phyloP scores from a whole-genome alignment of 2,329 filamentous ascomycete species.

The Colletotrichum ledebouriae region DNA sequence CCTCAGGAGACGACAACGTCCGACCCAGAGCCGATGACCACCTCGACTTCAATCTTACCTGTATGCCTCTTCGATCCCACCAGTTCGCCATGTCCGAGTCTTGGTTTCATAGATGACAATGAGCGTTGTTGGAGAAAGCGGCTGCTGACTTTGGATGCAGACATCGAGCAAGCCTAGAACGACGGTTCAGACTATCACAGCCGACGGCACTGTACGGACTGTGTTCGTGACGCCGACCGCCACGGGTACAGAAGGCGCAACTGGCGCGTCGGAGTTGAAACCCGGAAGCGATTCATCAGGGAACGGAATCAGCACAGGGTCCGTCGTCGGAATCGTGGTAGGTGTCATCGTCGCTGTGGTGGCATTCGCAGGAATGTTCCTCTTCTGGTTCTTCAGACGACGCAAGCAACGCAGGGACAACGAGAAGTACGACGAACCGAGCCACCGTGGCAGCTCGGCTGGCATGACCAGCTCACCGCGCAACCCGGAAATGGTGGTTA shows the following conservation, averaged over 20 bases:
- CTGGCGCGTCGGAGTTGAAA: slow-evolving; percentile 29
- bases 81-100: slow-evolving; percentile 27
- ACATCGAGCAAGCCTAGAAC: slow-evolving; percentile 28
- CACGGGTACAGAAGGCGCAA: slow-evolving; percentile 44
- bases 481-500: slow-evolving; percentile 57
- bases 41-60: slow-evolving; percentile 37
- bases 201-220: slow-evolving; percentile 65
- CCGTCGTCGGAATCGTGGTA: slow-evolving; percentile 61
- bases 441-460: slow-evolving; percentile 64
- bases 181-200: slow-evolving; percentile 66
- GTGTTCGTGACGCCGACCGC: slow-evolving; percentile 65
- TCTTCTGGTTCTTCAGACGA: slow-evolving; percentile 61
- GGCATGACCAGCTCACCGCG: slow-evolving; percentile 61
- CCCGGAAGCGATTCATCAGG: slow-evolving; percentile 19
- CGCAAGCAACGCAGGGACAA: slow-evolving; percentile 59
- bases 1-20: slow-evolving; percentile 54
- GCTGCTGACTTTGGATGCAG: slow-evolving; percentile 18
- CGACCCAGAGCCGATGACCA: slow-evolving; percentile 44
- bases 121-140: slow-evolving; percentile 2
- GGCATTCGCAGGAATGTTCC: slow-evolving; percentile 51
- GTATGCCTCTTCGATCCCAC: slow-evolving; percentile 36
- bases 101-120: slow-evolving; percentile 21
- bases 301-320: slow-evolving; percentile 58
- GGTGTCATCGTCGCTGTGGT: slow-evolving; percentile 57
- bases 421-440: slow-evolving; percentile 60